These are phyloP conservation scores for Blastomyces parvus DNA, from an alignment of 2,329 filamentous ascomycete species.

Conservation along the genomic window DNA sequence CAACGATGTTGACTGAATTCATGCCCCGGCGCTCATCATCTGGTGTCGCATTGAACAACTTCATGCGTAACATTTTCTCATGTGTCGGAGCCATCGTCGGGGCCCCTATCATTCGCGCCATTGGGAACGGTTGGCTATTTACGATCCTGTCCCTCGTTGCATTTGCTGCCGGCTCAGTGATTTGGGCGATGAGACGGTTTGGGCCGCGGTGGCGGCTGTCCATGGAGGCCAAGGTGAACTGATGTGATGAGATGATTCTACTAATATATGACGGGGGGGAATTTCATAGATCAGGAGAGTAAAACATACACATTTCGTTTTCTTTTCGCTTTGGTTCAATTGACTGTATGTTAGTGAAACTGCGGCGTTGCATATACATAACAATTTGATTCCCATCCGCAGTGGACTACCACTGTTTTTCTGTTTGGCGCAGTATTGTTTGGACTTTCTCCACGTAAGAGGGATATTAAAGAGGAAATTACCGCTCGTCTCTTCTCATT, in stretches of 20 bases:
- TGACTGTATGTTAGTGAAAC: neutral
- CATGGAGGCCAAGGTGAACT: slow-evolving; percentile 44
- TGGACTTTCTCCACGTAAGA: neutral
- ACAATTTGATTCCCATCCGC: neutral
- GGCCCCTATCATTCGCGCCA: slow-evolving; percentile 58
- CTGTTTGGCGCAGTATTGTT: neutral
- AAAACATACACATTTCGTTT: neutral
- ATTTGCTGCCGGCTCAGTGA: slow-evolving; percentile 49
- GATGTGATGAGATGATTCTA: neutral
- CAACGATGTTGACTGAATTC: slow-evolving; percentile 80
- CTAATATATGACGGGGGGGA: neutral
- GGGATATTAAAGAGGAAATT: neutral
- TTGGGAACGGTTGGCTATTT: slow-evolving; percentile 69
- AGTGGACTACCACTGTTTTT: too few species aligned
- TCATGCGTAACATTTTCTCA: slow-evolving; percentile 67
- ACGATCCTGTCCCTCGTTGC: slow-evolving; percentile 51
- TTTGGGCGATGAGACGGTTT: slow-evolving; percentile 53
- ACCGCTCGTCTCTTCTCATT: neutral
- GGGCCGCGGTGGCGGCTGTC: slow-evolving; percentile 53
- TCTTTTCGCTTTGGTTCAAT: neutral
- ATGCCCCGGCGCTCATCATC: slow-evolving; percentile 61
- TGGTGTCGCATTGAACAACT: slow-evolving; percentile 73
- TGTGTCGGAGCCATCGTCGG: slow-evolving; percentile 62
- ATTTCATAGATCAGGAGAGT: neutral
- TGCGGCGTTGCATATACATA: neutral